These are phyloP conservation scores for Candolleomyces efflorescens DNA, from an alignment of 768 basidiomycete genomes.

Conservation along the genomic window DNA sequence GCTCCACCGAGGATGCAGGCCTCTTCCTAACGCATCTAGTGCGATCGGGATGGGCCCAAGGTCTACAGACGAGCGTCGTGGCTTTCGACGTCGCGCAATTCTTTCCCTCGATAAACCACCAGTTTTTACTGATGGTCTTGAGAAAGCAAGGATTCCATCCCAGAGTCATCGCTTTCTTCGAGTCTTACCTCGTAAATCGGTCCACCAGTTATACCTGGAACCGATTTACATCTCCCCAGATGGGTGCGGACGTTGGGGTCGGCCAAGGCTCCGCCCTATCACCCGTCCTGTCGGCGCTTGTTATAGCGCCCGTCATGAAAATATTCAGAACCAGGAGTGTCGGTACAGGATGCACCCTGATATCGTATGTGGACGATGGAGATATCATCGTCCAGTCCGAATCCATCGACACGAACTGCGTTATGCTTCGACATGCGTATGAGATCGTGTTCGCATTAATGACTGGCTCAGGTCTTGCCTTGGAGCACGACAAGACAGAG, in stretches of 20 bases:
- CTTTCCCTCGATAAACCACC: background rate
- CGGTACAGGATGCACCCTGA: too few relatives aligned
- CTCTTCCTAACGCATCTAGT: conserved; percentile 16
- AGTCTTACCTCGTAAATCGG: background rate
- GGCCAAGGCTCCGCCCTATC: background rate
- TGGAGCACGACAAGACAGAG: conserved; percentile 15
- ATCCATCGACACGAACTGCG: too few relatives aligned
- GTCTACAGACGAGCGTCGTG: conserved; percentile 12
- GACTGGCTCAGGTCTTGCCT: conserved; percentile 23
- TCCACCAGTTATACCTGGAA: background rate
- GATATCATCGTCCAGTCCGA: conserved; percentile 11
- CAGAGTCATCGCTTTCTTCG: background rate
- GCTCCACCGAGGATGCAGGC: conserved; percentile 18
- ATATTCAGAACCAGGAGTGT: too few relatives aligned
- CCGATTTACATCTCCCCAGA: background rate
- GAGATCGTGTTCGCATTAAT: conserved; percentile 3
- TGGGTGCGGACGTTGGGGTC: background rate
- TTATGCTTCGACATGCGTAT: too few relatives aligned
- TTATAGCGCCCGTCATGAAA: too few relatives aligned
- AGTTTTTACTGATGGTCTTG: background rate
- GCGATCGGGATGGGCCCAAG: conserved; percentile 15
- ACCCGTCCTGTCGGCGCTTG: background rate
- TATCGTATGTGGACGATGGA: too few relatives aligned
- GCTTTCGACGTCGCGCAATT: conserved; percentile 6
- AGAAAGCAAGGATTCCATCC: background rate